Conservation (phyloP, 306 rosid genomes). For the Acacia melanoxylon region DNA sequence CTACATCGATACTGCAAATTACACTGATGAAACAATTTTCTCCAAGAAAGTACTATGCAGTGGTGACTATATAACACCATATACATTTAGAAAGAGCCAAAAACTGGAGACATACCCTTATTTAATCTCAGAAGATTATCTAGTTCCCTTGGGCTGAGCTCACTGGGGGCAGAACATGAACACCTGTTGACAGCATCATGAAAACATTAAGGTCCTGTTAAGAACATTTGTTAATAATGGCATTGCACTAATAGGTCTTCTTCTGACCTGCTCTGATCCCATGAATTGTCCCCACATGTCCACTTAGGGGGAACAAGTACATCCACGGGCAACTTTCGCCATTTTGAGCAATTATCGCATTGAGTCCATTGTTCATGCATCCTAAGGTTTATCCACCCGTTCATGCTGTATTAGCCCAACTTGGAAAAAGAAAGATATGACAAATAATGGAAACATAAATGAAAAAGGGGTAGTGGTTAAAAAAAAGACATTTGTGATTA, state of each 20-base stretch:
- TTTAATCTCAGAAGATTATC: slow-evolving; percentile 79
- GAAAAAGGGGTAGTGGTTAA: not conserved
- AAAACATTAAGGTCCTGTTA: slow-evolving; percentile 28
- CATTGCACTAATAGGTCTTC: slow-evolving; percentile 9
- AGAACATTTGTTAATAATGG: slow-evolving; percentile 22
- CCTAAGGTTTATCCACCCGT: slow-evolving; percentile 47
- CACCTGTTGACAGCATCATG: slow-evolving; percentile 55
- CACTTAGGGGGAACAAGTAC: slow-evolving; percentile 84
- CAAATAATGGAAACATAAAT: not conserved
- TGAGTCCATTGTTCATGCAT: slow-evolving; percentile 94
- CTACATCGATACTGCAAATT: slow-evolving; percentile 15
- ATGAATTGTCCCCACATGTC: slow-evolving; percentile 76
- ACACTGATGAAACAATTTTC: slow-evolving; percentile 22
- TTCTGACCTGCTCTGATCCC: slow-evolving; percentile 86
- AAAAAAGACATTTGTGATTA: not conserved
- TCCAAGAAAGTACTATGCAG: slow-evolving; percentile 19
- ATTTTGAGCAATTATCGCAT: slow-evolving; percentile 91
- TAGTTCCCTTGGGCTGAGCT: slow-evolving; percentile 76
- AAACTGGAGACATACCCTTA: slow-evolving; percentile 58
- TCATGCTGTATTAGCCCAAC: slow-evolving; percentile 2
- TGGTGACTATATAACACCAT: not conserved
- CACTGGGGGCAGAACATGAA: slow-evolving; percentile 83
- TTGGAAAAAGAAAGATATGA: not conserved
- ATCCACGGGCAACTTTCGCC: slow-evolving; percentile 89
- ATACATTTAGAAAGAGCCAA: slow-evolving; percentile 16